Base-by-base conservation (phyloP, 2,329 filamentous ascomycete species). In the Diaporthe citriasiana region DNA sequence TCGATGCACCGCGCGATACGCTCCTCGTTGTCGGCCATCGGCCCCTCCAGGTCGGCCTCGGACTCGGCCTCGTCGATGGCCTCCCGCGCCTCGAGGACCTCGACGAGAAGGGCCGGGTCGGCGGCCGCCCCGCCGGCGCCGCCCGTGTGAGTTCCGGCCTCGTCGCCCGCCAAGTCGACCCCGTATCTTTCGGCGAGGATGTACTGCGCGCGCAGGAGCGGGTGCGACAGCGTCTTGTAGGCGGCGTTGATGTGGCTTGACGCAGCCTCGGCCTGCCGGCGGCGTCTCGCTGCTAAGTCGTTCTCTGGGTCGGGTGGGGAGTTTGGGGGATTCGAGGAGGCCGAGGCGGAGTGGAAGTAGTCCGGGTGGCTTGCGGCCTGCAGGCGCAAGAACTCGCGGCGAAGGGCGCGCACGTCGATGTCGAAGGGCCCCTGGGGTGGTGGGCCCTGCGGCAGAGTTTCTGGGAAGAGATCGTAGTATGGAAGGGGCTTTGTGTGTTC, bases 211-310 rank as follows among this genome's bases (percentile, higher is more conserved):
- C 97, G 91, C 63, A 90, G 83, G 17, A 99, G 86, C 22, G 97
- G 95, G 78, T 93, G 90, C 66, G 90, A 86, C 0, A 99, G 89
- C 3, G 95, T 98, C 80, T 91, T 93, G 88, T 97, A 98, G 0
- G 97, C 97, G 77, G 95, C 93, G 87, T 98, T 98, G 82, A 98
- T 95, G 35, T 90, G 89, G 10, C 94, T 90, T 13, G 93, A 97
- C n/a, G 92, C 86, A 0, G 91, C 93, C 82, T 97, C 94, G 27
- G 95, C 95, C 63, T 89, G 79, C 35, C 78, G 73, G 81, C 84
- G 78, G 77, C 79, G 76, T 30, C 51, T 50, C 3, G 79, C 30
- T 35, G 51, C 51, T 6, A 12, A 42, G 6, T 3, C 22, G 68
- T 13, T 38, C 9, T 33, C 30, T 15, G 38, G 3, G 30, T 50